phyloP scores from a whole-genome alignment of 2,329 filamentous ascomycete species.

The Sclerotinia spermophila region DNA sequence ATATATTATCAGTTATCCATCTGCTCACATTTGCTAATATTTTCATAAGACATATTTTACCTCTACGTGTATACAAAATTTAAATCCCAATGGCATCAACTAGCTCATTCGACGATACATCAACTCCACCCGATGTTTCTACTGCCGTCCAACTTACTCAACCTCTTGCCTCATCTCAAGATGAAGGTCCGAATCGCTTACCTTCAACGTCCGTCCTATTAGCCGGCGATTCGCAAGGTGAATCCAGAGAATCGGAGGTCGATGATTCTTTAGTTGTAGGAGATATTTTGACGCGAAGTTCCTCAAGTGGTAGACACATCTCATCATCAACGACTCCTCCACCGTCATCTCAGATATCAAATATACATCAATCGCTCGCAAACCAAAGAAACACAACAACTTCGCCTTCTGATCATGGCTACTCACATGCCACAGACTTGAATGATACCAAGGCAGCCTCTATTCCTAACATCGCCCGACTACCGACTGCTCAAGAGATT shows the following conservation, averaged over 20 bases:
- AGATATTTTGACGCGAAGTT: neutral
- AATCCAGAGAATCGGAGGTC: neutral
- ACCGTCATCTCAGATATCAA: conserved; percentile 55
- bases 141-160: conserved; percentile 29
- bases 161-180: conserved; percentile 23
- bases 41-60: neutral
- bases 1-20: neutral
- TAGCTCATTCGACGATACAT: conserved; percentile 27
- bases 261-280: conserved; percentile 1
- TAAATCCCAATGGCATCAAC: conserved; percentile 30
- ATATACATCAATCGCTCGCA: conserved; percentile 18
- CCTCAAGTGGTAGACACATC: neutral
- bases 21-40: conserved; percentile 7
- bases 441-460: conserved; percentile 29
- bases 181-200: conserved; percentile 19
- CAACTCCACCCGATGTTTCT: conserved; percentile 27
- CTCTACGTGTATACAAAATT: neutral
- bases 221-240: neutral
- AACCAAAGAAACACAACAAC: conserved; percentile 24
- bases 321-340: conserved; percentile 38
- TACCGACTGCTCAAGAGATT: conserved; percentile 49
- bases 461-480: neutral
- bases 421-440: conserved; percentile 32
- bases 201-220: conserved; percentile 26
- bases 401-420: conserved; percentile 28